Evolutionary conservation across 768 basidiomycete genomes (phyloP).

Genomic region (Xerocomellus chrysenteron): DNA sequence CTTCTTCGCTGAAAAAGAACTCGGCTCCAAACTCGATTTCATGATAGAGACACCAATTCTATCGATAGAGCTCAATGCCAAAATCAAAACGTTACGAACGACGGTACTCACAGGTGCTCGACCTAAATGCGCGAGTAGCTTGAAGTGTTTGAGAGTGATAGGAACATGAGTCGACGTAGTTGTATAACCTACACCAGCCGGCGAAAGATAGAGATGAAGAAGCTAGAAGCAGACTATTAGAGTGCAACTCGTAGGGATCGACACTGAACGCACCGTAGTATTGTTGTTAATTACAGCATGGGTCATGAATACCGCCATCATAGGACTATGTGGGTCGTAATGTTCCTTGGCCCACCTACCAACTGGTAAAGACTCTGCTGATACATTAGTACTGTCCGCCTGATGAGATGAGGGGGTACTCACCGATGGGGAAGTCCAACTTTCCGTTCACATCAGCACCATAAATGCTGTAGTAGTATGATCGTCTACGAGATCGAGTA

Average conservation of each 20-base stretch:
- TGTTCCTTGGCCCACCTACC: conserved; percentile 59
- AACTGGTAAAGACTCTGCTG: conserved; percentile 53
- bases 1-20: conserved; percentile 69
- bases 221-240: conserved; percentile 36
- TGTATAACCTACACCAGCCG: conserved; percentile 21
- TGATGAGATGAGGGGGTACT: background rate
- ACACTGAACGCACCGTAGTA: conserved; percentile 25
- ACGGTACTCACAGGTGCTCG: conserved; percentile 51
- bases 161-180: conserved; percentile 48
- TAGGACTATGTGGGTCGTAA: conserved; percentile 54
- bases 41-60: conserved; percentile 56
- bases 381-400: background rate
- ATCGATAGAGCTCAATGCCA: background rate
- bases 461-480: conserved; percentile 44
- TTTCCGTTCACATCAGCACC: conserved; percentile 46
- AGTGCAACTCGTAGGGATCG: background rate
- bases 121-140: conserved; percentile 67
- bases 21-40: conserved; percentile 65
- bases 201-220: conserved; percentile 45
- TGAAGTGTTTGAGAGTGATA: conserved; percentile 74
- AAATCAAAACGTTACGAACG: background rate
- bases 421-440: conserved; percentile 60
- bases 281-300: conserved; percentile 75
- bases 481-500: conserved; percentile 54
- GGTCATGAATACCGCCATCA: conserved; percentile 67